Conservation (phyloP, 306 rosid genomes). For the Castanea crenata region DNA sequence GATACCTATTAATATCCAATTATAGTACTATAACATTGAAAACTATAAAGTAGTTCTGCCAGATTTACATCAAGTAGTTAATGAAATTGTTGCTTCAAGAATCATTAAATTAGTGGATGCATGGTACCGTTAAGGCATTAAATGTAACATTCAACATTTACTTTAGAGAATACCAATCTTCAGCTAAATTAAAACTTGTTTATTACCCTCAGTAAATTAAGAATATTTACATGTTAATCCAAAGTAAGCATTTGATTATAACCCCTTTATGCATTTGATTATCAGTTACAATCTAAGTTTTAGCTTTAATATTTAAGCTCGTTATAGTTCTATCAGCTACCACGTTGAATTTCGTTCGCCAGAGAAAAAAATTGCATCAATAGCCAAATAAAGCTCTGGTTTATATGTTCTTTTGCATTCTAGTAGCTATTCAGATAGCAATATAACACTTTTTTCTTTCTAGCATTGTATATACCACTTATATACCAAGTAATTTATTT, state of each 20-base stretch:
- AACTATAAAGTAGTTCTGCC: background rate
- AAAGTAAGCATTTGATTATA: too few species aligned
- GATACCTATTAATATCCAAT: background rate
- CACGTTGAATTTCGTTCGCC: background rate
- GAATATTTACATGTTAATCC: background rate
- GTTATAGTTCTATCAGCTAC: background rate
- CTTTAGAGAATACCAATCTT: background rate
- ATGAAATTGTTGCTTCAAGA: slow-evolving; percentile 1
- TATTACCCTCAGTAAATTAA: background rate
- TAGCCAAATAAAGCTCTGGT: too few species aligned
- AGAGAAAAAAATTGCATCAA: too few species aligned
- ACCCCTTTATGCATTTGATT: too few species aligned
- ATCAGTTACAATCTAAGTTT: too few species aligned
- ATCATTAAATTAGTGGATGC: background rate
- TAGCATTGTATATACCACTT: too few species aligned
- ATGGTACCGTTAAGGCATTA: background rate
- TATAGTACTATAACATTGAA: background rate
- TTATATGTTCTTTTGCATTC: too few species aligned
- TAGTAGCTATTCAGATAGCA: too few species aligned
- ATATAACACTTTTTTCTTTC: too few species aligned
- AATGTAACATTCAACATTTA: background rate
- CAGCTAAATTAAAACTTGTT: background rate
- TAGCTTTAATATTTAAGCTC: background rate
- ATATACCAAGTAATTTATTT: too few species aligned
- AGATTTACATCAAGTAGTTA: background rate